Evolutionary conservation across 78 protist genomes (phyloP).

Genomic region (Planoprotostelium fungivorum): DNA sequence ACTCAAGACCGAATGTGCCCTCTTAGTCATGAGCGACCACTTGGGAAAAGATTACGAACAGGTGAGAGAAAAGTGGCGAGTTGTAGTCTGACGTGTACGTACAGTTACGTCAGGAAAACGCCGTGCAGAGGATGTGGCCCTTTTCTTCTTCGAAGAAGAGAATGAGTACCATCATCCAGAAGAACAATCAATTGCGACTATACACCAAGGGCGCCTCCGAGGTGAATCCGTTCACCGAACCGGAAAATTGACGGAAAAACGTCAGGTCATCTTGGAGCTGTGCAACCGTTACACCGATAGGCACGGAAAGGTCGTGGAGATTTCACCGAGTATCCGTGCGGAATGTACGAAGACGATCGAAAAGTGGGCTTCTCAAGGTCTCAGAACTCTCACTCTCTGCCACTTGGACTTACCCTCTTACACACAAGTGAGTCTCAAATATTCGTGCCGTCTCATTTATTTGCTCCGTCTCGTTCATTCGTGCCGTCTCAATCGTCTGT

Average conservation of each 20-base stretch:
- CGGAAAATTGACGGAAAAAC: not conserved
- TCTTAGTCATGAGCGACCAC: slow-evolving; percentile 7
- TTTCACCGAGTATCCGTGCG: slow-evolving; percentile 18
- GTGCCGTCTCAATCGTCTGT: not conserved
- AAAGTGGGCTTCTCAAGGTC: slow-evolving; percentile 60
- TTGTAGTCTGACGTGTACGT: not conserved
- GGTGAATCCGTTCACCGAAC: too few relatives aligned
- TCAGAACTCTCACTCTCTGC: slow-evolving; percentile 78
- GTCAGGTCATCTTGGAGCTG: not conserved
- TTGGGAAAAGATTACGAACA: slow-evolving; percentile 5
- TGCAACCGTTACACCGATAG: not conserved
- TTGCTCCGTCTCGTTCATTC: not conserved
- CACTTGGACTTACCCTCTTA: slow-evolving; percentile 24
- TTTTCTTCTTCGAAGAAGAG: not conserved
- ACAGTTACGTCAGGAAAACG: not conserved
- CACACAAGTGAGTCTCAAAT: not conserved
- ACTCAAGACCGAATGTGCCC: slow-evolving; percentile 78
- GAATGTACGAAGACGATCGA: not conserved
- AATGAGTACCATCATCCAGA: slow-evolving; percentile 6
- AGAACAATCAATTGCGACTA: slow-evolving; percentile 13
- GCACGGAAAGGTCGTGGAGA: slow-evolving; percentile 12
- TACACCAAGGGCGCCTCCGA: slow-evolving; percentile 86
- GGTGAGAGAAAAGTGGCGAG: too few relatives aligned
- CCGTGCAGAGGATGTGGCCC: slow-evolving; percentile 6
- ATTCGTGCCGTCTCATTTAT: not conserved